Conservation (phyloP, 768 basidiomycete species). For the Mycena vulgaris region DNA sequence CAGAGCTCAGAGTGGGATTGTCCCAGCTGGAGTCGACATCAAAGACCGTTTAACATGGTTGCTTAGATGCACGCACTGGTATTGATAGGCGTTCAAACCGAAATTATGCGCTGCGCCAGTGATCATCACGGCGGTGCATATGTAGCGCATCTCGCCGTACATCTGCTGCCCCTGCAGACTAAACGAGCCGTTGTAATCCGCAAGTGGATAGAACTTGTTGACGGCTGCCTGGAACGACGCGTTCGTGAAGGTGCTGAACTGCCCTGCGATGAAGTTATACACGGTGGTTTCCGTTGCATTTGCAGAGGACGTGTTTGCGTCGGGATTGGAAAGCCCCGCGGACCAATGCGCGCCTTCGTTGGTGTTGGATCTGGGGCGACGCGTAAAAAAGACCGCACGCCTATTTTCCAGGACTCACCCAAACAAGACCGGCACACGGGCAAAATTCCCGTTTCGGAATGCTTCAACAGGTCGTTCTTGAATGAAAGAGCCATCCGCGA, state of each 20-base stretch:
- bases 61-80: slow-evolving; percentile 48
- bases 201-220: slow-evolving; percentile 50
- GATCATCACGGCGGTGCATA: slow-evolving; percentile 60
- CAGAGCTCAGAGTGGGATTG: slow-evolving; percentile 56
- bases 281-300: slow-evolving; percentile 56
- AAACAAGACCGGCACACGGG: slow-evolving; percentile 58
- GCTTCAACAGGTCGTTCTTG: slow-evolving; percentile 56
- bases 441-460: slow-evolving; percentile 54
- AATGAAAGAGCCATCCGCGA: slow-evolving; percentile 54
- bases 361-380: slow-evolving; percentile 52
- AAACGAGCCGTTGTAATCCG: slow-evolving; percentile 51
- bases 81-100: slow-evolving; percentile 51
- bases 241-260: slow-evolving; percentile 50
- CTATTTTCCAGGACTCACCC: slow-evolving; percentile 44
- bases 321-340: slow-evolving; percentile 48
- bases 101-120: slow-evolving; percentile 43
- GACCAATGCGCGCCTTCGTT: slow-evolving; percentile 63
- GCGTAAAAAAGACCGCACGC: neutral
- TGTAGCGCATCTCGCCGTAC: slow-evolving; percentile 63
- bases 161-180: no score
- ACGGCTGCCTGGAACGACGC: slow-evolving; percentile 50
- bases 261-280: slow-evolving; percentile 58
- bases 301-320: slow-evolving; percentile 57
- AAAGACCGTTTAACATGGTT: neutral
- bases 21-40: slow-evolving; percentile 48